Percentiles rank a stretch among this genome's conserved stretches.
Conservation (phyloP, 768 basidiomycete genomes). For the Hypholoma fasciculare region DNA sequence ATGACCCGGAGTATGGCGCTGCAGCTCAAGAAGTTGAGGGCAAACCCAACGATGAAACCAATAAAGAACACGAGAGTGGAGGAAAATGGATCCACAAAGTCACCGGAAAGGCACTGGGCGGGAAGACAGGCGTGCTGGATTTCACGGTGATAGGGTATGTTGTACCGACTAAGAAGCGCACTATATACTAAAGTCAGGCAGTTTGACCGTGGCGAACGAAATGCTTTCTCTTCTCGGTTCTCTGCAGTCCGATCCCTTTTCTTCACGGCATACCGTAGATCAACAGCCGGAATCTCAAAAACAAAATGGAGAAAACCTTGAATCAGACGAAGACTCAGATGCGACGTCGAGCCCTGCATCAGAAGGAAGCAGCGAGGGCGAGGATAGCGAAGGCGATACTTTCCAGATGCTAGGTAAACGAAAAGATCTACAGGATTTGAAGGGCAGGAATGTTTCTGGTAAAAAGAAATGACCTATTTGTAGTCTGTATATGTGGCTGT, state of each 20-base stretch:
- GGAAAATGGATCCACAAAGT: conserved; percentile 81
- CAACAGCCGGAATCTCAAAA: conserved; percentile 9
- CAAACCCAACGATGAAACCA: conserved; percentile 18
- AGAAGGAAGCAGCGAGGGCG: conserved; percentile 20
- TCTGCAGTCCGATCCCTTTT: conserved; percentile 75
- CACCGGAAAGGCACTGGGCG: conserved; percentile 72
- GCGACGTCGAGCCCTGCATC: conserved; percentile 11
- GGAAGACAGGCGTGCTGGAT: conserved; percentile 61
- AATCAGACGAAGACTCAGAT: conserved; percentile 15
- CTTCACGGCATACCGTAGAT: conserved; percentile 47
- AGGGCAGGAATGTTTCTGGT: conserved; percentile 19
- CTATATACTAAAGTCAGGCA: conserved; percentile 28
- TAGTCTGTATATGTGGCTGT: conserved; percentile 20
- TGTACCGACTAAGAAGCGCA: no score
- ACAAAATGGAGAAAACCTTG: conserved; percentile 15
- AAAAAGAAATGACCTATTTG: conserved; percentile 18
- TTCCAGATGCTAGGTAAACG: conserved; percentile 25
- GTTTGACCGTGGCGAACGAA: conserved; percentile 87
- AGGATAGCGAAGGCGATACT: conserved; percentile 27
- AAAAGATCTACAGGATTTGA: conserved; percentile 24
- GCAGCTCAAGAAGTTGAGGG: conserved; percentile 25
- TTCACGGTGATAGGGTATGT: conserved; percentile 90
- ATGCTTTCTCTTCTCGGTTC: conserved; percentile 91
- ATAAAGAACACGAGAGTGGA: conserved; percentile 40
- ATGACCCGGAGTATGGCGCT: conserved; percentile 69